These are phyloP conservation scores for Endoconidiophora laricicola DNA, from an alignment of 2,329 filamentous ascomycete species.

Conservation along the genomic window DNA sequence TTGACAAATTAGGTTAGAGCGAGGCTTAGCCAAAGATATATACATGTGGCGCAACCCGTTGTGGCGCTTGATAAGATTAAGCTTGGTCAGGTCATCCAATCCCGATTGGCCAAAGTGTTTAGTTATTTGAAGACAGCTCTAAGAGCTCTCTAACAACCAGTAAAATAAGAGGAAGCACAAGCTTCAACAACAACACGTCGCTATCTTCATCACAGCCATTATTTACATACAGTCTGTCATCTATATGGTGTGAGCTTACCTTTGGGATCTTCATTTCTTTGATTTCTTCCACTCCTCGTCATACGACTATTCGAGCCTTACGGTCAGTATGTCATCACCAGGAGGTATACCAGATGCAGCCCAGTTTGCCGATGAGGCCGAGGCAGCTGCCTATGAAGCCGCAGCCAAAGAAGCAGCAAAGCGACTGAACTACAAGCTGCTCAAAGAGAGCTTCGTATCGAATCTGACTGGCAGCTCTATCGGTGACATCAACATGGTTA, in stretches of 20 bases:
- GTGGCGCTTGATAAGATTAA: too few relatives aligned
- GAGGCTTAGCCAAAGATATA: too few relatives aligned
- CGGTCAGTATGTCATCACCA: not conserved
- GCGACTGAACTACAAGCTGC: slow-evolving; percentile 55
- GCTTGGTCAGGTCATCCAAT: too few relatives aligned
- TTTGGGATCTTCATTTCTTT: too few relatives aligned
- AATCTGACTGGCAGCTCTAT: slow-evolving; percentile 72
- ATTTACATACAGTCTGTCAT: not conserved
- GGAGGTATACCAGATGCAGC: not conserved
- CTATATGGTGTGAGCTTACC: not conserved
- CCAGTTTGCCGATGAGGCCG: not conserved
- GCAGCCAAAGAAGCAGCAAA: slow-evolving; percentile 16
- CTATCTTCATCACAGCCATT: not conserved
- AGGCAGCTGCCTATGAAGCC: slow-evolving; percentile 17
- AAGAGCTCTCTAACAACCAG: too few relatives aligned
- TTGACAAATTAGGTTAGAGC: too few relatives aligned
- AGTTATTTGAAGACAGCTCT: too few relatives aligned
- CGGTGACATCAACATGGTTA: slow-evolving; percentile 73
- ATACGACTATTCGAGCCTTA: not conserved
- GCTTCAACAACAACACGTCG: not conserved
- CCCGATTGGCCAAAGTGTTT: too few relatives aligned
- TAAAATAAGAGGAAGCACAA: not conserved
- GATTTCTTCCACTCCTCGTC: too few relatives aligned
- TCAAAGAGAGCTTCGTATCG: slow-evolving; percentile 92
- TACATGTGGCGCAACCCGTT: too few relatives aligned